phyloP scores from a whole-genome alignment of 2,329 filamentous ascomycete genomes.

The Delphinella strobiligena region DNA sequence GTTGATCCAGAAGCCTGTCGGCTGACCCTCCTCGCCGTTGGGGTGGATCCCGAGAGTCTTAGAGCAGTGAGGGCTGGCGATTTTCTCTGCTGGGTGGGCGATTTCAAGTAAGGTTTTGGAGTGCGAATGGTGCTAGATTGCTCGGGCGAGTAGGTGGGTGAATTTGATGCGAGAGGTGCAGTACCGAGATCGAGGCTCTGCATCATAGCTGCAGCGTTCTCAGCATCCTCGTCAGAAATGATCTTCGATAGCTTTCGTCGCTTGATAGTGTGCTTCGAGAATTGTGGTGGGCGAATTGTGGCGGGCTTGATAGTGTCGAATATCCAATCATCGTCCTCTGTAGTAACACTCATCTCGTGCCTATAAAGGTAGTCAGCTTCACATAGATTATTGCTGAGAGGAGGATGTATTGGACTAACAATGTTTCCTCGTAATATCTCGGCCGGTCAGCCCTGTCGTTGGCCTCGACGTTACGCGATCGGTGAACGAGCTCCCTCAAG shows the following conservation, averaged over 20 bases:
- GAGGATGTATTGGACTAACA: no score
- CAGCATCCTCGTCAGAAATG: constrained; percentile 23
- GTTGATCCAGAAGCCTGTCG: constrained; percentile 24
- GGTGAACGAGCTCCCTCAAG: constrained; percentile 74
- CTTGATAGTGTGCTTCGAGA: constrained; percentile 37
- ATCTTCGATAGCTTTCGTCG: constrained; percentile 36
- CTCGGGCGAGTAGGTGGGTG: constrained; percentile 11
- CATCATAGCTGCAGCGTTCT: constrained; percentile 25
- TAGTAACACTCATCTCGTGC: constrained; percentile 33
- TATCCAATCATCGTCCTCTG: constrained; percentile 78
- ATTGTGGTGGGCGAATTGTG: constrained; percentile 39
- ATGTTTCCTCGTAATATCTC: constrained; percentile 87
- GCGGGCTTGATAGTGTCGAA: constrained; percentile 80
- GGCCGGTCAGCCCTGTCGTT: constrained; percentile 53
- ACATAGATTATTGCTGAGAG: background rate
- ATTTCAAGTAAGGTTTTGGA: constrained; percentile 20
- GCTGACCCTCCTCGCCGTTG: constrained; percentile 20
- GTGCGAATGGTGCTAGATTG: constrained; percentile 26
- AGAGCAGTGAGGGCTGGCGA: constrained; percentile 27
- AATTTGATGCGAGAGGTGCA: constrained; percentile 26
- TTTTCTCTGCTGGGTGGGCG: constrained; percentile 19
- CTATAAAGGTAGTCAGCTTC: constrained; percentile 1
- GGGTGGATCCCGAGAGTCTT: constrained; percentile 20
- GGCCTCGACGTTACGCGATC: constrained; percentile 71
- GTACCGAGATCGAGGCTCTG: constrained; percentile 31